Base-by-base conservation (phyloP, 345 rosid species). In the Viola odorata region DNA sequence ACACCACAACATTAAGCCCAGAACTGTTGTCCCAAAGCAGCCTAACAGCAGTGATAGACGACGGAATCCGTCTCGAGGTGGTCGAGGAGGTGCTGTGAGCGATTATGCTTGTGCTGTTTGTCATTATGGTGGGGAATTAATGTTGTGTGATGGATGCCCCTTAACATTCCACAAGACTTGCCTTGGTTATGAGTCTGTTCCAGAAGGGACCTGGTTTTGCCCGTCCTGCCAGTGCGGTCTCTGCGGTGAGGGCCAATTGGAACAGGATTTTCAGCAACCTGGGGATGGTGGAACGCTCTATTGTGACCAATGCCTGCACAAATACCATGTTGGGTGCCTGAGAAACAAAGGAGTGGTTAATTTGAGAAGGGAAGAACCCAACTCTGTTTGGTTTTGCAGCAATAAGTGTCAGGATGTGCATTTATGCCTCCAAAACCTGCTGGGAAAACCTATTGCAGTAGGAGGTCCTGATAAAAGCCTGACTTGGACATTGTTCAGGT, bases 401-500 rank as follows among this genome's bases (percentile, higher is more conserved):
- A 16, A 38, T 36, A 67, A 45, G 5, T 61, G 60, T 13, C 4
- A 37, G 57, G 8, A 66, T 16, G 65, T 89, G 68, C 83, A 55
- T 58, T 62, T 37, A 61, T 81, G 75, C 70, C 84, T 89, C 36
- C 47, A 61, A 57, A 64, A 74, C 74, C 79, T 87, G 63, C 42
- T 81, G 53, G 88, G 84, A 62, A 84, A 79, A 73, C 72, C 81
- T 17, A 76, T 84, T 68, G 69, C 59, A 53, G 64, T 87, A 8
- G 85, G 32, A 2, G 32, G 91, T 58, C 60, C 37, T 42, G 78
- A 76, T 61, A 75, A 82, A 23, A 23, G 32, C 49, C 72, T 92
- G 55, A 89, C 84, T 17, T 85, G 91, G 87, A 92, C 84, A 53
- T 55, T 89, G 55, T 32, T 85, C 63, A 82, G 80, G 59, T 57